These are phyloP conservation scores for Trichoderma asperellum DNA, from an alignment of 2,329 filamentous ascomycete genomes.

Conservation along the genomic window DNA sequence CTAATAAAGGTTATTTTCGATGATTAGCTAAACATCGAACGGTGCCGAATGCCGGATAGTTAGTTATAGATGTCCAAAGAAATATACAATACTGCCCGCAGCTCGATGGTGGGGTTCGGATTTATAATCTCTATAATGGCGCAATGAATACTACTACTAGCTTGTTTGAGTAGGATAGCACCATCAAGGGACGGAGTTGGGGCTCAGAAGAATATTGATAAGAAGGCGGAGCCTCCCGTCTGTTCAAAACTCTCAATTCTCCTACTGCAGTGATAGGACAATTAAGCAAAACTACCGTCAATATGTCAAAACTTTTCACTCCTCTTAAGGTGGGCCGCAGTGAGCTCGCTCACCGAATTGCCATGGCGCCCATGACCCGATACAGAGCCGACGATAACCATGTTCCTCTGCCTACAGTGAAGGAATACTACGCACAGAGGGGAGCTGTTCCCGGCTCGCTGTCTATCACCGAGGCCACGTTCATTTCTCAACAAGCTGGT, in stretches of 20 bases:
- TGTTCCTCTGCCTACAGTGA: constrained; percentile 40
- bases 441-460: constrained; percentile 49
- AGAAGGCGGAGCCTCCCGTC: background rate
- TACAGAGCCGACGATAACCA: constrained; percentile 51
- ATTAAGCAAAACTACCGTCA: background rate
- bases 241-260: background rate
- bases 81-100: background rate
- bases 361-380: constrained; percentile 47
- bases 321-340: constrained; percentile 33
- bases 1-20: background rate
- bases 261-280: background rate
- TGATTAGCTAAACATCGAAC: background rate
- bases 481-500: constrained; percentile 40
- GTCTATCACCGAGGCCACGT: constrained; percentile 53
- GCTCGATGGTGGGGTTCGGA: background rate
- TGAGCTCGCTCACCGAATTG: constrained; percentile 34
- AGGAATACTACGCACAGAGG: constrained; percentile 51
- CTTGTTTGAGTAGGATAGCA: background rate
- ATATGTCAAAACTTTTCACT: constrained; percentile 21
- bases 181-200: background rate
- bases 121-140: constrained; percentile 19
- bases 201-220: background rate
- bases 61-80: background rate
- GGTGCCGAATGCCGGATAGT: background rate
- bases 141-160: background rate